Evolutionary conservation across 1,284 basidiomycete species (phyloP), one percentile per base, ranked within the genome.

Genomic region (Ganoderma lingzhi): DNA sequence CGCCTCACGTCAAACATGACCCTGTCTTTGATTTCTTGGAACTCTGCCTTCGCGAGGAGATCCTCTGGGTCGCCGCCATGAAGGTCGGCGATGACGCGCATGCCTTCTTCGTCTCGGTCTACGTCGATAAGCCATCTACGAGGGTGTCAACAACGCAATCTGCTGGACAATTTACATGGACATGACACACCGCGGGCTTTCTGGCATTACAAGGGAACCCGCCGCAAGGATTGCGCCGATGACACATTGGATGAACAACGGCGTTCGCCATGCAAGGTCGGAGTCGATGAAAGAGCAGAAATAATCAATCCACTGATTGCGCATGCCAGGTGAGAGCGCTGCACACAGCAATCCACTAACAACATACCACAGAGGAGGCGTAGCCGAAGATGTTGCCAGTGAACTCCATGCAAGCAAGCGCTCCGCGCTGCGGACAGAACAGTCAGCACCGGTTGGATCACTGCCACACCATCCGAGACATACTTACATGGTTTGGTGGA

Each of bases 391-490:
- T 93, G 78, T 96, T 96, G 66, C 92, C 93, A 0, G 97, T 98
- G 79, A 99, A 99, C 78, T 99, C 97, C 87, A 99, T 96, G 77
- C 96, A 98, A 4, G 96, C 97, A 62, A 98, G 84, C 63, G 94
- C 92, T 64, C 96, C 96, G 77, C 96, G 88, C 92, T 96, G 76
- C 23, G 71, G 30, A 19, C 61, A 59, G 1, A 44, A 28, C n/a
- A 28, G 37, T 66, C 28, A 74, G 72, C 77, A 64, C 67, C 30
- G 62, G 64, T 70, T 53, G 23, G 69, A 59, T 9, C 61, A 56
- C 62, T 62, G 39, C 12, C 19, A 65, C 23, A 55, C 63, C 44
- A 39, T 45, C 30, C 35, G 32, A 35, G 44, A 53, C 93, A 66
- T 78, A 53, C 93, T 66, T 78, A 94, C 95, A 83, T 98, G 95